Conservation (phyloP, 2,329 filamentous ascomycete species). For the Hypoxylon sp. region DNA sequence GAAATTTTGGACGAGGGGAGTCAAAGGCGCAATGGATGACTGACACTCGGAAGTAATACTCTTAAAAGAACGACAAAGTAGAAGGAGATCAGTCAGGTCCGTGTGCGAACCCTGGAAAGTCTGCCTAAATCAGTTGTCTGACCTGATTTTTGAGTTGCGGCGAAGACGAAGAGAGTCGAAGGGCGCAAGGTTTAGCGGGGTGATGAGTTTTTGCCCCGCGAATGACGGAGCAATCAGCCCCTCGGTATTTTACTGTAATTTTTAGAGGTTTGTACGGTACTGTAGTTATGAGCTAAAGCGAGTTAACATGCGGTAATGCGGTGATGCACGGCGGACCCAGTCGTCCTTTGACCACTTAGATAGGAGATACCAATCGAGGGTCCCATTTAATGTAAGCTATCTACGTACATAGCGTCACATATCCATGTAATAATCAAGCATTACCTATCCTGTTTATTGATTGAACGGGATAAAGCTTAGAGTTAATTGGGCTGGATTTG, state of each 20-base stretch:
- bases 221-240: conserved; percentile 40
- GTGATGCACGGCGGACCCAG: not conserved
- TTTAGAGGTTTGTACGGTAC: not conserved
- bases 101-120: conserved; percentile 11
- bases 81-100: conserved; percentile 4
- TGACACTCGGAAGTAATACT: not conserved
- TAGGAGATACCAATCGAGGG: not conserved
- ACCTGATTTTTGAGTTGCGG: conserved; percentile 22
- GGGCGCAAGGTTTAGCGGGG: conserved; percentile 35
- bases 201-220: conserved; percentile 44
- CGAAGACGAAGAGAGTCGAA: conserved; percentile 1
- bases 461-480: not conserved
- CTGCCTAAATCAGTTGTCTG: conserved; percentile 19
- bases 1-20: conserved; percentile 13
- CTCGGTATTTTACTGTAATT: conserved; percentile 18
- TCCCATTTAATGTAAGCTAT: not conserved
- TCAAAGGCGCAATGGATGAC: not conserved
- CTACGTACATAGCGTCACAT: not conserved
- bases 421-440: not conserved
- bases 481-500: not conserved
- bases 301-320: not conserved
- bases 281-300: not conserved
- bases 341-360: no score
- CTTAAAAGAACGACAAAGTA: conserved; percentile 20
- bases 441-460: not conserved